Percentiles rank a stretch among this genome's conserved stretches.
Evolutionary conservation across 2,329 filamentous ascomycete genomes (phyloP).

Genomic region (Aspergillus sp.): DNA sequence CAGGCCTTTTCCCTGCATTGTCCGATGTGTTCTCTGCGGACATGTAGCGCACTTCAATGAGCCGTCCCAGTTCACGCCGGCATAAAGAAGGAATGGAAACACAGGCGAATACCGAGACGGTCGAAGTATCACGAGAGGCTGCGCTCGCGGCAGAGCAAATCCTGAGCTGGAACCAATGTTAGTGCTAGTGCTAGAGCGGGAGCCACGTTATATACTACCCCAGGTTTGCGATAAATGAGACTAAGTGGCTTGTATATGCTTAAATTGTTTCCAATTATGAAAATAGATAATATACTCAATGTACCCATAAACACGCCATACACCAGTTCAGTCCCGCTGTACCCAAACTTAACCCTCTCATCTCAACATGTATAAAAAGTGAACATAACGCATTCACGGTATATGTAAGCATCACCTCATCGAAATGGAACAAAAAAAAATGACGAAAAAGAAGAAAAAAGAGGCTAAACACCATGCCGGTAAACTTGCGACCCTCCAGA

Average conservation of each 20-base stretch:
- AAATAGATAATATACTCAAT: background rate
- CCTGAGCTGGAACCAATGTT: too few relatives aligned
- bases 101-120: too few relatives aligned
- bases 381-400: constrained; percentile 5
- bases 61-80: too few relatives aligned
- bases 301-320: constrained; percentile 10
- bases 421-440: constrained; percentile 3
- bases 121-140: too few relatives aligned
- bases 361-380: background rate
- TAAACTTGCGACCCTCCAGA: constrained; percentile 45
- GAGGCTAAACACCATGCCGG: constrained; percentile 37
- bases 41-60: too few relatives aligned
- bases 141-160: too few relatives aligned
- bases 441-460: constrained; percentile 1
- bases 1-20: too few relatives aligned
- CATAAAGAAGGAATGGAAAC: too few relatives aligned
- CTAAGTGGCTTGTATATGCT: background rate
- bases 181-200: too few relatives aligned
- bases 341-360: constrained; percentile 5
- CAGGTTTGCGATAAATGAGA: too few relatives aligned
- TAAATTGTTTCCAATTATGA: background rate
- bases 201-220: too few relatives aligned
- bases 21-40: too few relatives aligned
- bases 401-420: constrained; percentile 6
- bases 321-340: constrained; percentile 13